phyloP scores from a whole-genome alignment of 495 filamentous ascomycete genomes.

The Friedmanniomyces endolithicus region DNA sequence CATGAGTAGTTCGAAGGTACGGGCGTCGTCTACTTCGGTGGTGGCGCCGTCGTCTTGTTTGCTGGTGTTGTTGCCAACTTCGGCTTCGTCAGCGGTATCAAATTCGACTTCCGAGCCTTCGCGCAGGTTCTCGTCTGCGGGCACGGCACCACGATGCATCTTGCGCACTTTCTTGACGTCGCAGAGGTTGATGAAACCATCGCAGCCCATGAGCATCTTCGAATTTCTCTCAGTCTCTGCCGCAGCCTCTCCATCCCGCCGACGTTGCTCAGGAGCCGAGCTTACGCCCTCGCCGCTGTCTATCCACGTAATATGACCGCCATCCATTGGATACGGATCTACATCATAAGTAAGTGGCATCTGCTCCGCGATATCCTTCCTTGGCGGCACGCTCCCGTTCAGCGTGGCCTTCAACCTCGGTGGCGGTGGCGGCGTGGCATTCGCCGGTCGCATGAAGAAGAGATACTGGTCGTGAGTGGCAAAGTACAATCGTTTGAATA shows the following conservation, averaged over 20 bases:
- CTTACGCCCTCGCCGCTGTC: constrained; percentile 15
- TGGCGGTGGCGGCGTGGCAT: constrained; percentile 52
- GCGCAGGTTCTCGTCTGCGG: constrained; percentile 39
- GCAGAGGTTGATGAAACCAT: constrained; percentile 57
- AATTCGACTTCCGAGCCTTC: constrained; percentile 37
- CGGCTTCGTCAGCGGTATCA: constrained; percentile 22
- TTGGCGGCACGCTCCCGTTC: constrained; percentile 40
- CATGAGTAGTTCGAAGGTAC: constrained; percentile 51
- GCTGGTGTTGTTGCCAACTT: constrained; percentile 38
- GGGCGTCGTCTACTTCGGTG: constrained; percentile 42
- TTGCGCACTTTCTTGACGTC: constrained; percentile 45
- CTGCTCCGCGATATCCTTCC: constrained; percentile 44
- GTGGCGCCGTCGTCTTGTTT: constrained; percentile 40
- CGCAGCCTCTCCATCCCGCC: constrained; percentile 47
- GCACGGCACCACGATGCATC: constrained; percentile 38
- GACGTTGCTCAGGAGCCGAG: constrained; percentile 35
- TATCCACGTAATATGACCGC: constrained; percentile 46
- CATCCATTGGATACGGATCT: constrained; percentile 46
- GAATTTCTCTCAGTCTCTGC: constrained; percentile 49
- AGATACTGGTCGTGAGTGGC: constrained; percentile 56
- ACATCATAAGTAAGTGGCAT: constrained; percentile 53
- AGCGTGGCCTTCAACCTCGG: constrained; percentile 37
- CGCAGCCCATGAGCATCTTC: constrained; percentile 46
- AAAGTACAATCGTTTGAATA: constrained; percentile 61
- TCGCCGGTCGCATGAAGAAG: constrained; percentile 54